Evolutionary conservation across 2,329 filamentous ascomycete species (phyloP).

Genomic region (Coleophoma cylindrospora): DNA sequence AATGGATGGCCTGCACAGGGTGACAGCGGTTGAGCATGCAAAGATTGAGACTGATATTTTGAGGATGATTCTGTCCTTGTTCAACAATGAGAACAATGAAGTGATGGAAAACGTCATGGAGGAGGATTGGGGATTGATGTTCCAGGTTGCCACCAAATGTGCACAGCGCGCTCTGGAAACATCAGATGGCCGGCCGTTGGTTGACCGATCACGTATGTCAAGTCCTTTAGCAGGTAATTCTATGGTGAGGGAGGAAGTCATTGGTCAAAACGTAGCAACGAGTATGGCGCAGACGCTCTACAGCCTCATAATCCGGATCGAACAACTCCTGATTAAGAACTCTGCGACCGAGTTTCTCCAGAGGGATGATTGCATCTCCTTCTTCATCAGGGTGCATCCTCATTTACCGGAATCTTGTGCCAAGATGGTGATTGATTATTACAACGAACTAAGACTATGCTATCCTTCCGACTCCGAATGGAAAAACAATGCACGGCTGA

Average conservation of each 20-base stretch:
- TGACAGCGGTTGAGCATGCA: conserved; percentile 30
- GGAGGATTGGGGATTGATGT: conserved; percentile 60
- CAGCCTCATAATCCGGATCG: conserved; percentile 23
- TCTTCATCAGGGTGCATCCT: conserved; percentile 57
- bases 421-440: conserved; percentile 61
- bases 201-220: conserved; percentile 11
- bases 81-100: conserved; percentile 44
- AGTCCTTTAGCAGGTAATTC: conserved; percentile 5
- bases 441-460: conserved; percentile 63
- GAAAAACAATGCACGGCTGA: conserved; percentile 56
- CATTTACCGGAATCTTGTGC: conserved; percentile 61
- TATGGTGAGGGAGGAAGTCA: conserved; percentile 15
- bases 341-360: conserved; percentile 52
- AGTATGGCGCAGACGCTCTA: conserved; percentile 21
- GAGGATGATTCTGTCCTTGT: conserved; percentile 45
- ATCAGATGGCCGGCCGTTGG: conserved; percentile 19
- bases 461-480: conserved; percentile 67
- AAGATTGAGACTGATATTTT: conserved; percentile 27
- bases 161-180: conserved; percentile 24
- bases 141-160: conserved; percentile 55
- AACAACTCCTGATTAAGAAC: conserved; percentile 28
- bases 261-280: conserved; percentile 15
- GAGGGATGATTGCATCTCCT: conserved; percentile 59
- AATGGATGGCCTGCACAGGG: conserved; percentile 49
- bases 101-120: conserved; percentile 54